Conservation (phyloP, 345 rosid genomes). For the Psidium friedrichsthalianum region DNA sequence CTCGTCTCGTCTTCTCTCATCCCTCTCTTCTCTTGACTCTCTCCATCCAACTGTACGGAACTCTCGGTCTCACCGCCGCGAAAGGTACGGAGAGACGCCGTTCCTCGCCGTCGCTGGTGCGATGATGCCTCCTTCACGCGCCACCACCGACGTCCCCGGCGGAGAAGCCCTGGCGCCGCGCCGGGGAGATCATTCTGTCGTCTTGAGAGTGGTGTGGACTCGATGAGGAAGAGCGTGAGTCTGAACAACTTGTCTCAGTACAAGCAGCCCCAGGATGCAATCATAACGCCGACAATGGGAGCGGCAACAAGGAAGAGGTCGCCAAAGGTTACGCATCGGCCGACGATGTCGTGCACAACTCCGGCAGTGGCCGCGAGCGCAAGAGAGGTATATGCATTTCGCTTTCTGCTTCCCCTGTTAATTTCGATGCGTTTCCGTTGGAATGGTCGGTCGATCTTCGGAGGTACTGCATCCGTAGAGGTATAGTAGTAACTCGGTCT, state of each 20-base stretch:
- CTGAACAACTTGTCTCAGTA: constrained; percentile 78
- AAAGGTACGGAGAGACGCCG: neutral
- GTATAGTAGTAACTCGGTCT: neutral
- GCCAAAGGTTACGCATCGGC: constrained; percentile 66
- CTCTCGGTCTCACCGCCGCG: neutral
- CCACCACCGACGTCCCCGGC: neutral
- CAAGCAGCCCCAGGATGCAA: constrained; percentile 31
- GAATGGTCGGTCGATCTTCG: neutral
- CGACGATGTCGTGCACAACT: constrained; percentile 56
- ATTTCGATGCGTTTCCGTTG: neutral
- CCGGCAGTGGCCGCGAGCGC: constrained; percentile 43
- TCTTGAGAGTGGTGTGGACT: constrained; percentile 81
- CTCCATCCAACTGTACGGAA: constrained; percentile 13
- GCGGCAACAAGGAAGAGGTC: constrained; percentile 9
- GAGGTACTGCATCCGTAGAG: neutral
- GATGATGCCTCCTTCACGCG: neutral
- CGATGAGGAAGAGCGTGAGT: constrained; percentile 88
- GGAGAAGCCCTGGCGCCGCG: constrained; percentile 8
- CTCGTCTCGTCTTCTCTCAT: neutral
- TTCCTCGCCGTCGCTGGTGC: neutral
- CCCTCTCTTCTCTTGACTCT: neutral
- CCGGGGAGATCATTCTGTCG: constrained; percentile 75
- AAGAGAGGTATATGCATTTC: constrained; percentile 53
- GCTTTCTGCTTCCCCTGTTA: neutral
- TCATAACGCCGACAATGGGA: neutral